Percentiles rank a stretch among this genome's conserved stretches.
These are phyloP conservation scores for Naganishia kalamii DNA, from an alignment of 768 basidiomycete species.

Conservation along the genomic window DNA sequence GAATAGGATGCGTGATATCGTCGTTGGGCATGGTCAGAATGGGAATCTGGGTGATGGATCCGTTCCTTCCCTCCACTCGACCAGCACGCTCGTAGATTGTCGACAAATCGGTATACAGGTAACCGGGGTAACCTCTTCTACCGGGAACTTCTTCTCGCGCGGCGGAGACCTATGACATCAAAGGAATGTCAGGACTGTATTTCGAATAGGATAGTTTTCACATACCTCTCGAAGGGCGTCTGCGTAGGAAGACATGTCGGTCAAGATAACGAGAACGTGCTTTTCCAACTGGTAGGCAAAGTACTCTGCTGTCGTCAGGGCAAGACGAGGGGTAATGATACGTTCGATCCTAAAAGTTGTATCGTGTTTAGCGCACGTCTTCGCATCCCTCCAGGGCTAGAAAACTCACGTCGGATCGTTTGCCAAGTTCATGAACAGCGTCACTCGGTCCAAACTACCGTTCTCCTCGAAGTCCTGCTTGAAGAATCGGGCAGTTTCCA, in stretches of 20 bases:
- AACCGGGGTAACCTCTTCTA: slow-evolving; percentile 83
- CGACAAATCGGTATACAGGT: slow-evolving; percentile 87
- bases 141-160: slow-evolving; percentile 99
- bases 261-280: slow-evolving; percentile 97
- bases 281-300: slow-evolving; percentile 99
- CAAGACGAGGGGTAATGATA: slow-evolving; percentile 97
- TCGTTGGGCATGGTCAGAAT: slow-evolving; percentile 99
- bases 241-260: slow-evolving; percentile 98
- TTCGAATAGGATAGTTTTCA: too few species aligned
- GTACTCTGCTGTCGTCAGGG: slow-evolving; percentile 96
- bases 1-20: slow-evolving; percentile 99
- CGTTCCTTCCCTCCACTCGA: slow-evolving; percentile 93
- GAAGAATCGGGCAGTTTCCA: slow-evolving; percentile 99
- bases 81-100: slow-evolving; percentile 99
- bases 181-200: slow-evolving; percentile 16
- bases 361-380: neutral
- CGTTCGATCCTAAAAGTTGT: slow-evolving; percentile 67
- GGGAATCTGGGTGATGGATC: slow-evolving; percentile 98
- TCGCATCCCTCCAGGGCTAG: neutral
- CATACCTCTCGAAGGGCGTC: slow-evolving; percentile 85
- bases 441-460: slow-evolving; percentile 92
- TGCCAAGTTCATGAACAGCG: slow-evolving; percentile 95
- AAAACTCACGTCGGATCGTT: slow-evolving; percentile 80
- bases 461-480: slow-evolving; percentile 99
- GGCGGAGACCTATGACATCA: slow-evolving; percentile 70